Base-by-base conservation (phyloP, 768 basidiomycete species). In the Xerocomus potaroensis region DNA sequence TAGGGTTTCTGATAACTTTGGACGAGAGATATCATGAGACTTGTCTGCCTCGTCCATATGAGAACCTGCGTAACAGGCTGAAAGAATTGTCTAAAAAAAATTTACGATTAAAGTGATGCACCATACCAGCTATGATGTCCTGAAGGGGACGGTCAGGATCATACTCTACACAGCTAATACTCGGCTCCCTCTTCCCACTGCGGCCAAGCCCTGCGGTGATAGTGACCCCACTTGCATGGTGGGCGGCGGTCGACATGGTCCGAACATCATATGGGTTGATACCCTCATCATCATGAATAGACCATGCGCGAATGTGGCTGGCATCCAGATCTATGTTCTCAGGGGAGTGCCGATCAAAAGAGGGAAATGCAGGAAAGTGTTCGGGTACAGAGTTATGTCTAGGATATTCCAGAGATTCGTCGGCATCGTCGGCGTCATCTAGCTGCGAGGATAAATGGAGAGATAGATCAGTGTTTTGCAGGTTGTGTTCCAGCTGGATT, bases 211-310 rank as follows among this genome's bases (percentile, higher is more conserved):
- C 92, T 4, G 91, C 89, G 43, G 78, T 87, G 15, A 96, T 74
- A 0, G 93, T 95, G 43, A 95, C 72, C 3, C 81, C 90, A 53
- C 86, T 90, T 21, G 90, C 91, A 66, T 96, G 93, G 65, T 96
- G 93, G 1, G 84, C 89, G 8, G 80, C 81, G 0, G 92, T 94
- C 0, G 89, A 92, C 48, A 90, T 65, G 0, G 86, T 87, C 48
- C 82, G 80, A 18, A 77, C 81, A 32, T 75, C 78, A 53, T 81
- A 87, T 0, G 84, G 83, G 52, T 77, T 72, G 26, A 83, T 68
- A 16, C 80, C 84, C 11, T 85, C 84, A 4, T 87, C 83, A 45
- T 78, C 74, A 41, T 86, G 73, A 57, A 79, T 77, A 18, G 79
- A 79, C 80, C 80, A 83, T 1, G 72, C 72, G 48, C 77, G 77